phyloP scores from a whole-genome alignment of 2,329 filamentous ascomycete species.

The Ascochyta clinopodiicola region DNA sequence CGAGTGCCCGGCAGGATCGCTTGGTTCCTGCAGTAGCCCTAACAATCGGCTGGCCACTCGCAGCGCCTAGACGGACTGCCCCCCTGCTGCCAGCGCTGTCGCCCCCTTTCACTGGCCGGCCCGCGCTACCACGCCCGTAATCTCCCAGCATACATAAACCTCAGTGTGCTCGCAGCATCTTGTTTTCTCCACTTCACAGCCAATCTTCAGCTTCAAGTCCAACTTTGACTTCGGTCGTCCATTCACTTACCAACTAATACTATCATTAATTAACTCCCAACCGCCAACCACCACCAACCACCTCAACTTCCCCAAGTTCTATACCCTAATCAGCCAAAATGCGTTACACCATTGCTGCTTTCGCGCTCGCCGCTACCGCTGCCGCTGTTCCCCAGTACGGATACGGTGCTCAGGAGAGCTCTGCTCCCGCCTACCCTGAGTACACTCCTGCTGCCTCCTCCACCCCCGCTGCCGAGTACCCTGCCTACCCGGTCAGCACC shows the following conservation, averaged over 20 bases:
- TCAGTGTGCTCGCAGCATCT: slow-evolving; percentile 22
- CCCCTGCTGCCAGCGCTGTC: slow-evolving; percentile 38
- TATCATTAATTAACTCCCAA: slow-evolving; percentile 46
- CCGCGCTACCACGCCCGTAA: slow-evolving; percentile 46
- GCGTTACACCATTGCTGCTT: slow-evolving; percentile 45
- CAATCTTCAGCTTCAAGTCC: slow-evolving; percentile 48
- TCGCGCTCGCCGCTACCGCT: slow-evolving; percentile 42
- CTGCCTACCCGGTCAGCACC: slow-evolving; percentile 22
- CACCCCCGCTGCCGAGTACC: slow-evolving; percentile 23
- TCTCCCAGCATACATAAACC: slow-evolving; percentile 49
- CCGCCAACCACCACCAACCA: slow-evolving; percentile 22
- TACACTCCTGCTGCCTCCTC: slow-evolving; percentile 25
- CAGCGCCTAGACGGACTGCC: slow-evolving; percentile 27
- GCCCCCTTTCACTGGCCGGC: slow-evolving; percentile 43
- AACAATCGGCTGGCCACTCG: slow-evolving; percentile 39
- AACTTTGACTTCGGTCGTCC: slow-evolving; percentile 51
- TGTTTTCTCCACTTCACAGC: slow-evolving; percentile 45
- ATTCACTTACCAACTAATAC: slow-evolving; percentile 51
- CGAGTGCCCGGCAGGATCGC: slow-evolving; percentile 32
- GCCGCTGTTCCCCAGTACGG: slow-evolving; percentile 41
- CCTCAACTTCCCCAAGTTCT: slow-evolving; percentile 36
- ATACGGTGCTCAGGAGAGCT: slow-evolving; percentile 25
- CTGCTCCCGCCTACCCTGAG: slow-evolving; percentile 37
- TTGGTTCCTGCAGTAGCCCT: slow-evolving; percentile 47
- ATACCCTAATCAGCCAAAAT: slow-evolving; percentile 48